Base-by-base conservation (phyloP, 306 rosid genomes). In the Lablab purpureus region DNA sequence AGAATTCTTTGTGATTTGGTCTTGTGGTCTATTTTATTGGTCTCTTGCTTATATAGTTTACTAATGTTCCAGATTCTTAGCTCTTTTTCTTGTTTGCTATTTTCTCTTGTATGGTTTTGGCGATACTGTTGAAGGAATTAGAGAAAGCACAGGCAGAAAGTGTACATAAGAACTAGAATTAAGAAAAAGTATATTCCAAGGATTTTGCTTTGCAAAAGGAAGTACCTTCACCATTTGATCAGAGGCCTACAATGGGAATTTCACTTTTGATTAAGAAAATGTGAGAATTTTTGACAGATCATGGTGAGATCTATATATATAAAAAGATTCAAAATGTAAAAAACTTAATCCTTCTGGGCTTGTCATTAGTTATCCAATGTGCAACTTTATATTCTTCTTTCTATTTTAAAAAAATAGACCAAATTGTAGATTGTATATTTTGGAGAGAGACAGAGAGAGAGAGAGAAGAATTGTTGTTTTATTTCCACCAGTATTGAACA, bases 151-250 rank as follows among this genome's bases (percentile, higher is more conserved):
- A 43, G 64, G 80, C 49, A 60, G 28, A 70, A 55, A 68, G 21
- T 85, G 83, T 83, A 85, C 50, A 89, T 85, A 81, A 17, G 71
- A 30, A 71, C 30, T 75, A 67, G 63, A 83, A 45, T 50, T 80
- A 25, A 59, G n/a, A 70, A 23, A 4, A 41, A 32, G 47, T 51
- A 74, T 45, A 46, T 45, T 76, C 27, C 34, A 59, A 62, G 78
- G 15, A 69, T 74, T 54, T 78, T 70, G 79, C 67, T 69, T 69
- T 70, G 56, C 36, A 65, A 21, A 76, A 40, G 60, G 63, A 23
- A 12, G 65, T 37, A 18, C 10, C 73, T 73, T 59, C 27, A 19
- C 25, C 1, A 18, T 52, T 15, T 52, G 1, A 52, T 50, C 56
- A 3, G 11, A 64, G 18, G 37, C 10, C 64, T 65, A 21, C n/a